These are phyloP conservation scores for Pezicula rhizophila DNA, from an alignment of 2,329 filamentous ascomycete species.

Conservation along the genomic window DNA sequence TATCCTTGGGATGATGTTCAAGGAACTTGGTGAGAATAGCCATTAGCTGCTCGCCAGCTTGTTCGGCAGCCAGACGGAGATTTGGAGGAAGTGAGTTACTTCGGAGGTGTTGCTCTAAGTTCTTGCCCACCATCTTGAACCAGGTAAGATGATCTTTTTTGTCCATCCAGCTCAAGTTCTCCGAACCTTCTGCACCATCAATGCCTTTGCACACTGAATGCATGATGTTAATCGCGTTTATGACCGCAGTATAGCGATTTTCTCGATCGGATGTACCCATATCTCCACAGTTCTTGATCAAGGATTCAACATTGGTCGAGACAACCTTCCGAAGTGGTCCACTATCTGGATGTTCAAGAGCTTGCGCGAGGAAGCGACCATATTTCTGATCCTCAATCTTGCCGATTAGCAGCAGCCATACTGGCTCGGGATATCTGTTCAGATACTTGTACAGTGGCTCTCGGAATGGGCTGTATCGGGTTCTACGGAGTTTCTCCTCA, in stretches of 20 bases:
- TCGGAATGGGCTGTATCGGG: constrained; percentile 86
- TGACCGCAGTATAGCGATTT: constrained; percentile 60
- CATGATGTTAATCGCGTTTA: constrained; percentile 84
- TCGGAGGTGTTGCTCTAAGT: constrained; percentile 70
- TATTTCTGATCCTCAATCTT: constrained; percentile 81
- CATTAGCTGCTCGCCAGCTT: constrained; percentile 85
- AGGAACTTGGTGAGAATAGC: constrained; percentile 77
- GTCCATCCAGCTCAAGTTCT: constrained; percentile 56
- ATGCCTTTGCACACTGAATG: constrained; percentile 67
- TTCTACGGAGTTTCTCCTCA: constrained; percentile 77
- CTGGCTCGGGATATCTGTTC: constrained; percentile 85
- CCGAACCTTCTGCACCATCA: constrained; percentile 41
- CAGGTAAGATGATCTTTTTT: constrained; percentile 55
- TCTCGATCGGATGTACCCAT: constrained; percentile 61
- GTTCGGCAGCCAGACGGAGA: constrained; percentile 78
- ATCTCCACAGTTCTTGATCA: constrained; percentile 64
- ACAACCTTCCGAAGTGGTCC: constrained; percentile 68
- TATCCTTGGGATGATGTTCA: constrained; percentile 64
- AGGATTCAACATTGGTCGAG: constrained; percentile 63
- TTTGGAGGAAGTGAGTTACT: constrained; percentile 62
- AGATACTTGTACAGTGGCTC: constrained; percentile 87
- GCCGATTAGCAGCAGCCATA: constrained; percentile 73
- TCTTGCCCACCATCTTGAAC: constrained; percentile 64
- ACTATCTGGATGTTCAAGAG: constrained; percentile 71
- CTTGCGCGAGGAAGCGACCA: constrained; percentile 85